These are phyloP conservation scores for Raphanus raphanistrum DNA, from an alignment of 345 rosid species.

Conservation along the genomic window DNA sequence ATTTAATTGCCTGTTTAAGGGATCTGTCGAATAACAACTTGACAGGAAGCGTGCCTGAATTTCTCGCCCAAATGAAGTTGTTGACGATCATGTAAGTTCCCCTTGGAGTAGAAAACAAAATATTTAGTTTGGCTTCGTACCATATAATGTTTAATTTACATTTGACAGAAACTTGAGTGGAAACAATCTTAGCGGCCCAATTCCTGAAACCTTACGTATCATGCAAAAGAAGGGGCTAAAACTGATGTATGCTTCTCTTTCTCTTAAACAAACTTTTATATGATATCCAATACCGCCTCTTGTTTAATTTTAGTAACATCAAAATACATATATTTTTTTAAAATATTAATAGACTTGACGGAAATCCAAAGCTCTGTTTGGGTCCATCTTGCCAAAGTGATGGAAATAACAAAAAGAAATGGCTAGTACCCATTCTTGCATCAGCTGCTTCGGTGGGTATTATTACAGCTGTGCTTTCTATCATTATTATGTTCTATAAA, in stretches of 20 bases:
- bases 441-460: slow-evolving; percentile 8
- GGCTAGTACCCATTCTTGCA: slow-evolving; percentile 10
- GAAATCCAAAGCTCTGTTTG: slow-evolving; percentile 27
- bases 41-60: slow-evolving; percentile 44
- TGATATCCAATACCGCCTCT: no score
- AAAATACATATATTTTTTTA: background rate
- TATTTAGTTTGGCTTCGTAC: no score
- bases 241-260: background rate
- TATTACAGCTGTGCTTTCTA: background rate
- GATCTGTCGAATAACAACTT: slow-evolving; percentile 26
- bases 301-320: background rate
- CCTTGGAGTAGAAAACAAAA: no score
- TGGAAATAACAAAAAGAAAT: background rate
- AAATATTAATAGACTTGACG: background rate
- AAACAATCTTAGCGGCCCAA: slow-evolving; percentile 43
- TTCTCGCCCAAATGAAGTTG: slow-evolving; percentile 40
- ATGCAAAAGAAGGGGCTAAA: background rate
- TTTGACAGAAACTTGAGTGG: slow-evolving; percentile 41
- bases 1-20: slow-evolving; percentile 29
- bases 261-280: no score
- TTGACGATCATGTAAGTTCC: slow-evolving; percentile 41
- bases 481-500: background rate
- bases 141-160: no score
- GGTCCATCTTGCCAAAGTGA: background rate
- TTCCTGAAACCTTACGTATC: slow-evolving; percentile 39